These are phyloP conservation scores for Phytophthora litchii DNA, from an alignment of 352 stramenopile species.

Conservation along the genomic window DNA sequence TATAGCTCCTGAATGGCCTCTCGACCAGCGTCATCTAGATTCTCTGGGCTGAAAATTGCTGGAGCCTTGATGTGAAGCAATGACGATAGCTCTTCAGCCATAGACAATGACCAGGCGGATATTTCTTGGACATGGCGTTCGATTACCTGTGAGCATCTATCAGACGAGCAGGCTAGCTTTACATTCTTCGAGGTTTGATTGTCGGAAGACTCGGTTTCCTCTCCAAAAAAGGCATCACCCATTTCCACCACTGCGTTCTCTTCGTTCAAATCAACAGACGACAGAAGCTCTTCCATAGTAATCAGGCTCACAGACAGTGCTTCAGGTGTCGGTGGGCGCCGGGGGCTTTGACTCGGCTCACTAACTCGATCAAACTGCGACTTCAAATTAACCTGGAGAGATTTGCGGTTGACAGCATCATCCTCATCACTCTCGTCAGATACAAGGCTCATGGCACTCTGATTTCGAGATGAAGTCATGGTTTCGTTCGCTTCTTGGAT, in stretches of 20 bases:
- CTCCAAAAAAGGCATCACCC: conserved; percentile 28
- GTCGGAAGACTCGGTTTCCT: conserved; percentile 5
- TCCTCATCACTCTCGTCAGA: conserved; percentile 67
- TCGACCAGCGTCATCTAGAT: conserved; percentile 35
- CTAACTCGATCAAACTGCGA: conserved; percentile 75
- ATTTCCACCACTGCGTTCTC: conserved; percentile 15
- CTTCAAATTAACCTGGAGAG: conserved; percentile 77
- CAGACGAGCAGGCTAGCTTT: conserved; percentile 42
- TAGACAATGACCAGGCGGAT: conserved; percentile 45
- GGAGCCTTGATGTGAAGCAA: conserved; percentile 54
- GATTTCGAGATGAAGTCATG: conserved; percentile 43
- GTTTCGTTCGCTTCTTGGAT: conserved; percentile 75
- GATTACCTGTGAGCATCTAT: conserved; percentile 51
- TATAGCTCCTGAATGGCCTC: conserved; percentile 56
- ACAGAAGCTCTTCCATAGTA: conserved; percentile 54
- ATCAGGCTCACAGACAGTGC: conserved; percentile 30
- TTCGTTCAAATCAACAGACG: conserved; percentile 36
- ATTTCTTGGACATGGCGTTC: conserved; percentile 57
- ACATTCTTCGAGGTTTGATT: conserved; percentile 28
- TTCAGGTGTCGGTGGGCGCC: conserved; percentile 8
- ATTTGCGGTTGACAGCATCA: conserved; percentile 52
- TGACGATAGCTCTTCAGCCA: conserved; percentile 52
- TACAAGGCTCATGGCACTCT: conserved; percentile 84
- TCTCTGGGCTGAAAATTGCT: conserved; percentile 46
- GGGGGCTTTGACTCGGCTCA: conserved; percentile 21